Base-by-base conservation (phyloP, 2,329 filamentous ascomycete species). In the Colletotrichum chlorophyti region DNA sequence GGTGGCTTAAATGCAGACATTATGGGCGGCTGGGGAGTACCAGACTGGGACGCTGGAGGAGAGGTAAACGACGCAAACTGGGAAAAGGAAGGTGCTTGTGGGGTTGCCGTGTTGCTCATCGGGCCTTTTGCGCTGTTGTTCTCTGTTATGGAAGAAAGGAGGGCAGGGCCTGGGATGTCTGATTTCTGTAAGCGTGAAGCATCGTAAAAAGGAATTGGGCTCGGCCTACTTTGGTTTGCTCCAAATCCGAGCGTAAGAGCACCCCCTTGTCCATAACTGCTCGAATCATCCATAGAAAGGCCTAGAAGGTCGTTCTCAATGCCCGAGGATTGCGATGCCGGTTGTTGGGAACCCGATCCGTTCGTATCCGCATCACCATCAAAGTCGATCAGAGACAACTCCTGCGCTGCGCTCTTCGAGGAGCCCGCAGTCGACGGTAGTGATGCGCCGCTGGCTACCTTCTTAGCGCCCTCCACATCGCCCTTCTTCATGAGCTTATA, bases 401-500 rank as follows among this genome's bases (percentile, higher is more conserved):
- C 93, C 67, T 92, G 82, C 5, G 77, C 75, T 7, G 81, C 75
- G 66, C 89, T 85, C 76, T 88, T 84, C 81, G 62, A 85, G 4
- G 63, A 57, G 11, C 26, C 15, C 5, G 58, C 69, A 7, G 66
- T 12, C 12, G 65, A 59, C 12, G 70, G 65, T 21, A 74, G 61
- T 6, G 80, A 82, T 12, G 90, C 93, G 24, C 93, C 92, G 69
- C 91, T 88, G 6, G 92, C 91, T 64, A 98, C 90, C 72, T 87
- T 91, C 64, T 89, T 86, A 14, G 95, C 92, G 10, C 80, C 92
- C 65, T 93, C 91, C 40, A 96, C 73, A 68, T 99, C 93, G 19
- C 95, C 95, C 78, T 95, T 96, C 80, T 97, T 99, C 75, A 98
- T 88, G 53, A 98, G 79, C 81, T 92, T 96, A 74, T 98, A 99